Conservation (phyloP, 2,329 filamentous ascomycete genomes). For the Monilinia fructicola region DNA sequence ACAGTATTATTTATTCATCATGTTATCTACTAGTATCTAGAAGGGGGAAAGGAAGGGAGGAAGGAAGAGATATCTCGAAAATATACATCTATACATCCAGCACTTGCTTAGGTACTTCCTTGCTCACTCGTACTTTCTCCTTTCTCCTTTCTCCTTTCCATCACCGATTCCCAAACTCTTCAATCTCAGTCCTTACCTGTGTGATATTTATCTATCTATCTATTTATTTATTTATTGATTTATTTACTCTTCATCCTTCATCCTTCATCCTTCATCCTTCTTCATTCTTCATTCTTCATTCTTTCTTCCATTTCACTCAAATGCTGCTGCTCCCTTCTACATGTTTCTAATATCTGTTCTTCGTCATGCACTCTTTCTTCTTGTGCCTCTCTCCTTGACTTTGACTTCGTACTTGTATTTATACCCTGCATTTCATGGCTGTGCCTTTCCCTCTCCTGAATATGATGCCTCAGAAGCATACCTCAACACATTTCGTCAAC, state of each 20-base stretch:
- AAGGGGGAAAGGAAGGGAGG: too few species aligned
- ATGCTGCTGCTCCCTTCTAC: constrained; percentile 38
- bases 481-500: constrained; percentile 33
- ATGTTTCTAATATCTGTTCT: constrained; percentile 40
- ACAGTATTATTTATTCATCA: too few species aligned
- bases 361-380: constrained; percentile 45
- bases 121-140: neutral
- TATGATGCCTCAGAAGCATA: constrained; percentile 33
- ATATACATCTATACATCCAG: too few species aligned
- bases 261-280: too few species aligned
- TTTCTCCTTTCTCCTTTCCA: neutral
- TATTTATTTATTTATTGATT: too few species aligned
- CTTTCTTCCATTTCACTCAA: constrained; percentile 3
- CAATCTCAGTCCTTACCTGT: too few species aligned
- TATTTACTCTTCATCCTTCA: too few species aligned
- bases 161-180: neutral
- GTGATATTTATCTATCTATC: too few species aligned
- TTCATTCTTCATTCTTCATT: neutral
- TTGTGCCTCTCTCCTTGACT: constrained; percentile 65
- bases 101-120: too few species aligned
- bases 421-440: constrained; percentile 78
- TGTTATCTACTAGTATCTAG: too few species aligned
- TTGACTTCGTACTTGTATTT: constrained; percentile 80
- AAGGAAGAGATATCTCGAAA: too few species aligned
- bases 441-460: constrained; percentile 67